Conservation (phyloP, 371 early-diverging fungal species). For the Mucor lusitanicus region DNA sequence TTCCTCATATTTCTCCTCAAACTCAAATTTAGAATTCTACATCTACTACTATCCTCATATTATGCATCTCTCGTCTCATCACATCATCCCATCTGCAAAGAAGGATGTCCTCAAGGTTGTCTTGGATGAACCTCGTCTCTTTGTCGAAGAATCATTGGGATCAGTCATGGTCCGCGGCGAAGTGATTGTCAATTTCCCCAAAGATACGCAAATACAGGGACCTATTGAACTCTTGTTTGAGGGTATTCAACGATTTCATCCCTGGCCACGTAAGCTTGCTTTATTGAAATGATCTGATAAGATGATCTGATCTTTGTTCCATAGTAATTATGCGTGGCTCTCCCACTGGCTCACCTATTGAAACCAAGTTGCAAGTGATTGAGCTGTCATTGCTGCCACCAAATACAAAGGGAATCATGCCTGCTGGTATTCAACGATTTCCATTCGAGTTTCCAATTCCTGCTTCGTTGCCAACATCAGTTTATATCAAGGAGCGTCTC, state of each 20-base stretch:
- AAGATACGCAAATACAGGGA: conserved; percentile 41
- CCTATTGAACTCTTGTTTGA: conserved; percentile 44
- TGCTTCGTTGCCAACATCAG: conserved; percentile 33
- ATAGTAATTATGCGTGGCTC: conserved; percentile 35
- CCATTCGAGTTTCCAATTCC: conserved; percentile 51
- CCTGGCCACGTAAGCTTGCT: conserved; percentile 35
- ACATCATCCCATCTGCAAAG: background rate
- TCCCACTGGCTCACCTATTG: conserved; percentile 26
- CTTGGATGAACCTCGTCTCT: conserved; percentile 39
- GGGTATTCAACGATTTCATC: conserved; percentile 41
- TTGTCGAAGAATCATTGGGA: conserved; percentile 34
- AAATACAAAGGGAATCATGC: conserved; percentile 42
- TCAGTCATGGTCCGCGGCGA: conserved; percentile 47
- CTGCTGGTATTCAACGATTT: conserved; percentile 44
- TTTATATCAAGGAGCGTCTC: conserved; percentile 32
- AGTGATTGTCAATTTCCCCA: conserved; percentile 39
- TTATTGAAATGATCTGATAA: background rate
- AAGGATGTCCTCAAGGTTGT: conserved; percentile 29
- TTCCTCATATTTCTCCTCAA: background rate
- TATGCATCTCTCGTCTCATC: background rate
- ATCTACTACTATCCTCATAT: background rate
- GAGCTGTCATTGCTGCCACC: conserved; percentile 44
- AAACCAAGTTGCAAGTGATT: conserved; percentile 37
- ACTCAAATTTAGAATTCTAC: background rate
- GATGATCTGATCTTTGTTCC: background rate